Evolutionary conservation across 768 basidiomycete species (phyloP), one percentile per base, ranked within the genome.

Genomic region (Pleurotus ostreatus): DNA sequence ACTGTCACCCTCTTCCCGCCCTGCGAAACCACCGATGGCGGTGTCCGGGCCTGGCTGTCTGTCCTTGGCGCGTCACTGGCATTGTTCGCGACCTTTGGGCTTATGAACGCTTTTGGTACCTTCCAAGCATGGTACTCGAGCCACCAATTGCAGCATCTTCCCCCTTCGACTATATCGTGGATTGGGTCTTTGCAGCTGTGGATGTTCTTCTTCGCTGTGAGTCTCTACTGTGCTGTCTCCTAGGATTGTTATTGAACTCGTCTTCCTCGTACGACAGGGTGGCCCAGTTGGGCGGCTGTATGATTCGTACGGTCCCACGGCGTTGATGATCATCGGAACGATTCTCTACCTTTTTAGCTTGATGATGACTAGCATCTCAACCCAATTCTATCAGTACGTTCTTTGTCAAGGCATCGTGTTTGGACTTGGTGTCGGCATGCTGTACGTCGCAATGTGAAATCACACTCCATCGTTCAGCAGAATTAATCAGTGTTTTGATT

Each of bases 141-240:
- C 12, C 81, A 89, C 65, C 82, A 88, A 65, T 74, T 89, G 15
- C 65, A 66, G 15, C 65, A 74, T 60, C 59, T 77, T 37, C 68
- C 81, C 12, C 70, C 82, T 12, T 83, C 81, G 38, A 78, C 74
- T 20, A 84, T 88, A 59, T 83, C 86, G 2, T 87, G 86, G 82
- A 86, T 89, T 60, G 86, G 86, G 4, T 83, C 84, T 1, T 59
- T 88, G 46, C 87, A 88, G 62, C 70, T 89, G 3, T 88, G 81
- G 77, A 69, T 80, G 16, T 85, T 88, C 66, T 88, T 88, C 72
- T 79, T 85, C 61, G 82, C 83, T 56, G 86, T 88, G 65, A 47
- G 83, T 62, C 26, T 34, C 51, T 49, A 48, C 55, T 45, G 43
- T 38, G 22, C 26, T 37, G 13, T 53, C 12, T 16, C 16, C 44